These are phyloP conservation scores for Phaeomoniella chlamydospora DNA, from an alignment of 2,329 filamentous ascomycete species.

Conservation along the genomic window DNA sequence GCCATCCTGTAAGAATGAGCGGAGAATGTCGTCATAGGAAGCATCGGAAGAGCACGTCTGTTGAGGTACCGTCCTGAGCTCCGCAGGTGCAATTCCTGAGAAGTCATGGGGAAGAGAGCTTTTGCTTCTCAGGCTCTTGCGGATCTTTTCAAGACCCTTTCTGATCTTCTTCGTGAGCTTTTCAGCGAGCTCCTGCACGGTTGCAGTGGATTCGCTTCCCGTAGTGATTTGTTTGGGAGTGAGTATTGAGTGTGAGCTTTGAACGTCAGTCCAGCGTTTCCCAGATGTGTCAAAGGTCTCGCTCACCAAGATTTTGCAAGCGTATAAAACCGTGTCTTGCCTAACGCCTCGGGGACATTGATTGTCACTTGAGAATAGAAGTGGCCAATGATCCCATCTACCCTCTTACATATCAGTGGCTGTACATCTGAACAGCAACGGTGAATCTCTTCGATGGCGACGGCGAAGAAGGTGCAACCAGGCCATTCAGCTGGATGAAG, in stretches of 20 bases:
- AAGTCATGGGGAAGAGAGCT: background rate
- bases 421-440: background rate
- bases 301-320: background rate
- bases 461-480: background rate
- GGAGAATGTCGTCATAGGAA: background rate
- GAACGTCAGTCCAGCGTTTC: background rate
- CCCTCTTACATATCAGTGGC: background rate
- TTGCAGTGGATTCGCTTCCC: background rate
- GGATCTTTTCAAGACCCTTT: background rate
- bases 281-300: background rate
- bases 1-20: background rate
- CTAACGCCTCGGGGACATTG: background rate
- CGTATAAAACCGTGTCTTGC: background rate
- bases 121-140: background rate
- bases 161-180: background rate
- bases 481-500: background rate
- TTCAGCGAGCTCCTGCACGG: background rate
- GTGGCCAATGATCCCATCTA: background rate
- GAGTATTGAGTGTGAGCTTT: background rate
- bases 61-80: background rate
- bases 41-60: background rate
- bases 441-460: background rate
- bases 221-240: background rate
- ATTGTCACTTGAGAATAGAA: slow-evolving; percentile 1
- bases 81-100: background rate